phyloP scores from a whole-genome alignment of 345 rosid species.

The Stellera chamaejasme region DNA sequence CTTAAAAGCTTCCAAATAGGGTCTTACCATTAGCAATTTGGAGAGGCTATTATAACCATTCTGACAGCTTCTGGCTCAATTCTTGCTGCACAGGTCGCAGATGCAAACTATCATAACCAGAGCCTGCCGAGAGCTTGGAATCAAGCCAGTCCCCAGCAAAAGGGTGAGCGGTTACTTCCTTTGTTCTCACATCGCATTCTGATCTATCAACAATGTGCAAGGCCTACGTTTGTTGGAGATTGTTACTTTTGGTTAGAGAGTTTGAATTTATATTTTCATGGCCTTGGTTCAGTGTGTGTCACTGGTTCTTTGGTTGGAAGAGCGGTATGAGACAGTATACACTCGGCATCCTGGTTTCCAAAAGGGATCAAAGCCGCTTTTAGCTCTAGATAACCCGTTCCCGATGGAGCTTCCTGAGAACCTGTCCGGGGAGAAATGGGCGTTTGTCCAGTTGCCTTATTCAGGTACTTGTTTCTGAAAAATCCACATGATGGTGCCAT shows the following conservation, averaged over 20 bases:
- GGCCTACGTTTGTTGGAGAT: background rate
- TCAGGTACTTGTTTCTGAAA: slow-evolving; percentile 33
- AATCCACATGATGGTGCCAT: background rate
- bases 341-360: slow-evolving; percentile 89
- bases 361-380: slow-evolving; percentile 76
- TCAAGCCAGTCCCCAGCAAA: slow-evolving; percentile 81
- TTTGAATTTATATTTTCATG: background rate
- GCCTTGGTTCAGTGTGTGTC: slow-evolving; percentile 59
- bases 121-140: slow-evolving; percentile 75
- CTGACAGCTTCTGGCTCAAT: background rate
- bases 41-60: background rate
- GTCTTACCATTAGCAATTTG: no score
- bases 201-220: background rate
- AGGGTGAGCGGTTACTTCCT: slow-evolving; percentile 40
- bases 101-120: slow-evolving; percentile 92
- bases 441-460: slow-evolving; percentile 86
- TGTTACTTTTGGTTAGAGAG: background rate
- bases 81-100: slow-evolving; percentile 55
- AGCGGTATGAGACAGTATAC: slow-evolving; percentile 80
- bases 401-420: slow-evolving; percentile 94
- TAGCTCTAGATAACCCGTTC: slow-evolving; percentile 81
- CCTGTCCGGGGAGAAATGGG: slow-evolving; percentile 86
- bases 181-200: background rate
- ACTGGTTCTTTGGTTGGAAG: slow-evolving; percentile 80
- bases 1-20: no score